Evolutionary conservation across 1,284 basidiomycete species (phyloP), one percentile per base, ranked within the genome.

Genomic region (Wallemia hederae): DNA sequence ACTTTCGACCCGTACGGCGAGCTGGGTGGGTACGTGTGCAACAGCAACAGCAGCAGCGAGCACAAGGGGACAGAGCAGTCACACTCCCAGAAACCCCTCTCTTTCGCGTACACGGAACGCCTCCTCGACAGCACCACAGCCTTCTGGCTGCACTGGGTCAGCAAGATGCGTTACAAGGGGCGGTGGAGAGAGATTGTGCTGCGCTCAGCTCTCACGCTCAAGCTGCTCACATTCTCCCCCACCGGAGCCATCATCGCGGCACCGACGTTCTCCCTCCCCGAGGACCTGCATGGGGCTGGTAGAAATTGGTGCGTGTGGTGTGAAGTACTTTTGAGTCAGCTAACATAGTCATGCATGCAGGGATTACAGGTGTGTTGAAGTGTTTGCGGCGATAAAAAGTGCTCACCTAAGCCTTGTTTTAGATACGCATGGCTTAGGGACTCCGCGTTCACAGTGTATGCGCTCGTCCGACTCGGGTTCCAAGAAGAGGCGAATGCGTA

Each of bases 151-250:
- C 71, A 77, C 26, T 94, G 89, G 89, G 82, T 91, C 65, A 74
- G 76, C 19, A 77, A 78, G 65, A 85, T 82, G 19, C 83, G 81
- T 0, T 94, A 94, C 70, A 77, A 76, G 24, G 90, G 89, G 0
- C 79, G 85, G n/a, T 96, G 89, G 90, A 82, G 90, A 65, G 89
- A 96, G 70, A 80, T 81, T 1, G 86, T 92, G 1, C 79, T 86
- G 67, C 78, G 88, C 27, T 86, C 83, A 61, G 89, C 86, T 0
- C 75, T 92, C n/a, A 84, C 85, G 0, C 73, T 86, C 61, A 85
- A 85, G 69, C 73, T 89, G n/a, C 75, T 89, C 63, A 86, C 86
- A 55, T 89, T 77, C 66, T 83, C 87, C 66, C 84, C 84, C 0
- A 89, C 85, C 0, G 70, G 70, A 17, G 89, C 89, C 0, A 83